Base-by-base conservation (phyloP, 2,329 filamentous ascomycete genomes). In the Cladosporium sp. region DNA sequence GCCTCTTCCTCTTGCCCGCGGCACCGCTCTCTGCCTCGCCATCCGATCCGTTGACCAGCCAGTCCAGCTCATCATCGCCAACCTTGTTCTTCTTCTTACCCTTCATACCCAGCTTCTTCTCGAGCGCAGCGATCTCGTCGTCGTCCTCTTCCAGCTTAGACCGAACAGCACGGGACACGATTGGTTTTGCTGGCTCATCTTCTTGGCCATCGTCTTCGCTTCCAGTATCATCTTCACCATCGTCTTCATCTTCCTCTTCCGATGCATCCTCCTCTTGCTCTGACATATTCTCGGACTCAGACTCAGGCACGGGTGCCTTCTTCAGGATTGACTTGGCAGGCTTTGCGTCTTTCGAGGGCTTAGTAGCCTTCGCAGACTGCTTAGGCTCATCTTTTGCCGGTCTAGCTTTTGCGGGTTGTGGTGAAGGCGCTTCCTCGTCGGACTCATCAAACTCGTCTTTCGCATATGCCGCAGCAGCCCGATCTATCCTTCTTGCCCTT, bases 61-160 rank as follows among this genome's bases (percentile, higher is more conserved):
- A 85, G 36, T 84, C 88, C 2, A 97, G 71, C 0, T 90, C 92
- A 62, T 96, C 91, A 6, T 95, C 87, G 16, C 82, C 78, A 59
- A 91, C 89, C 57, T 86, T 85, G 0, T 84, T 83, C 27, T 80
- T 84, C 62, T 89, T 94, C 53, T 85, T 85, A 19, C 82, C 81
- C 63, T 84, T 88, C 29, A 96, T 78, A 0, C 93, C 92, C 3
- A 98, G 72, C 62, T 88, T 94, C 67, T 85, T 90, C 71, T 98
- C 93, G 27, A 96, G 73, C 2, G 83, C 83, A 16, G 85, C 84
- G 58, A 98, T 97, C 59, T 95, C 89, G 2, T 83, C 87, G 62
- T 97, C 90, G 52, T 98, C 92, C 54, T 88, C 76, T 0, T 80
- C 83, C 4, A 96, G 72, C 58, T 79, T 82, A 3, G 84, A 32